These are phyloP conservation scores for Lodderomyces elongisporus DNA, from an alignment of 1,139 yeast genomes.

Conservation along the genomic window DNA sequence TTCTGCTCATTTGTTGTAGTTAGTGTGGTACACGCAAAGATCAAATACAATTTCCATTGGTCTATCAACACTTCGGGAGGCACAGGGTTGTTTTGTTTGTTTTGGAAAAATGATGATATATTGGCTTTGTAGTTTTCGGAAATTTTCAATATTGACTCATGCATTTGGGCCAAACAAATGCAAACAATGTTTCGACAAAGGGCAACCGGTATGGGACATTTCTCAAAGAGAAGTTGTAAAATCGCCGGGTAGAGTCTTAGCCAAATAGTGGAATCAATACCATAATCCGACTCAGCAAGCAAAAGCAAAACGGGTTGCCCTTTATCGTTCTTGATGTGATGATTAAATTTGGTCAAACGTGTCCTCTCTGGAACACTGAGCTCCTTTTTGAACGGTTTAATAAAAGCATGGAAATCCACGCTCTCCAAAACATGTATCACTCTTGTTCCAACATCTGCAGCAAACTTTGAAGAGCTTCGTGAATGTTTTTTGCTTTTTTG, in stretches of 20 bases:
- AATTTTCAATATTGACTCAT: constrained; percentile 66
- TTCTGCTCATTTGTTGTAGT: constrained; percentile 87
- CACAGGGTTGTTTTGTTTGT: constrained; percentile 21
- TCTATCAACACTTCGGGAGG: constrained; percentile 75
- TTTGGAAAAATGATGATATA: constrained; percentile 36
- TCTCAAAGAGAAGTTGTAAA: constrained; percentile 65
- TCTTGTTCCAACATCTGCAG: constrained; percentile 75
- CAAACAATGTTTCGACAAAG: constrained; percentile 91
- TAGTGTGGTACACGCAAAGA: constrained; percentile 87
- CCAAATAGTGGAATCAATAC: constrained; percentile 95
- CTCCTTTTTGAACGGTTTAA: constrained; percentile 54
- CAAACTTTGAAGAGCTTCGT: constrained; percentile 64
- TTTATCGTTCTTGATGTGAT: constrained; percentile 55
- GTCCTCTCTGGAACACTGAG: constrained; percentile 79
- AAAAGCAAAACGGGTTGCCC: constrained; percentile 53
- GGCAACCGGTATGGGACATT: constrained; percentile 91
- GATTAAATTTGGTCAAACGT: constrained; percentile 61
- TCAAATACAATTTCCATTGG: constrained; percentile 84
- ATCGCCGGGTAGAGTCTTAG: constrained; percentile 79
- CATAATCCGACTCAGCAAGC: constrained; percentile 86
- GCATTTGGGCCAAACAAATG: constrained; percentile 82
- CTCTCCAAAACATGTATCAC: constrained; percentile 73
- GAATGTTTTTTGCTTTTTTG: constrained; percentile 34
- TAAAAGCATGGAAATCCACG: constrained; percentile 61
- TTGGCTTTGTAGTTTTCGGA: constrained; percentile 48